A percentile compares a stretch with the other conserved stretches of the same genome.
These are phyloP conservation scores for Euphorbia schlechtendalii DNA, from an alignment of 441 rosid genomes.

Conservation along the genomic window DNA sequence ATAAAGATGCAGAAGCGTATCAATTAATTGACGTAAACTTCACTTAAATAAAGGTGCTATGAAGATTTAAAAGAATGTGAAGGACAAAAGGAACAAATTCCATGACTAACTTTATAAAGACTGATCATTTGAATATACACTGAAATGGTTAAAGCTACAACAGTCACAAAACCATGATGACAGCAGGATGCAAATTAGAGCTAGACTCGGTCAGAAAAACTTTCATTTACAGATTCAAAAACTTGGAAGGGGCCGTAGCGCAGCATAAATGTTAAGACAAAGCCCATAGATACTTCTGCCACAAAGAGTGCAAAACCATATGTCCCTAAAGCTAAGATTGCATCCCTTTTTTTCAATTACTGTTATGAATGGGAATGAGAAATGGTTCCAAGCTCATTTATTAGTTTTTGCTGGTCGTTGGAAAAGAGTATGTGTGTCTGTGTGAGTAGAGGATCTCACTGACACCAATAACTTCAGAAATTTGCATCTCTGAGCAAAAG, in stretches of 20 bases:
- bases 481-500: not conserved
- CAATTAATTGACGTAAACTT: constrained; percentile 18
- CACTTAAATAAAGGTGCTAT: constrained; percentile 10
- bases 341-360: not conserved
- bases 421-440: not conserved
- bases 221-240: not conserved
- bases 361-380: not conserved
- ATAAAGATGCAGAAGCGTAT: constrained; percentile 20
- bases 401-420: not conserved
- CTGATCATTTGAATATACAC: constrained; percentile 10
- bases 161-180: constrained; percentile 19
- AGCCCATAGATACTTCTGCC: constrained; percentile 1
- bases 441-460: constrained; percentile 6
- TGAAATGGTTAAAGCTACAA: constrained; percentile 23
- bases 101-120: constrained; percentile 24
- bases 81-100: constrained; percentile 27
- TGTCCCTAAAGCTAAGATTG: not conserved
- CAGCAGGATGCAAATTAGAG: constrained; percentile 14
- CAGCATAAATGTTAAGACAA: constrained; percentile 4
- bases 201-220: constrained; percentile 7
- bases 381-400: not conserved
- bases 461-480: not conserved
- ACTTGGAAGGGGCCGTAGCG: not conserved
- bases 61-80: constrained; percentile 15
- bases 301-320: not conserved